These are phyloP conservation scores for Vitis labrusca DNA, from an alignment of 164 flowering plant genomes.

Conservation along the genomic window DNA sequence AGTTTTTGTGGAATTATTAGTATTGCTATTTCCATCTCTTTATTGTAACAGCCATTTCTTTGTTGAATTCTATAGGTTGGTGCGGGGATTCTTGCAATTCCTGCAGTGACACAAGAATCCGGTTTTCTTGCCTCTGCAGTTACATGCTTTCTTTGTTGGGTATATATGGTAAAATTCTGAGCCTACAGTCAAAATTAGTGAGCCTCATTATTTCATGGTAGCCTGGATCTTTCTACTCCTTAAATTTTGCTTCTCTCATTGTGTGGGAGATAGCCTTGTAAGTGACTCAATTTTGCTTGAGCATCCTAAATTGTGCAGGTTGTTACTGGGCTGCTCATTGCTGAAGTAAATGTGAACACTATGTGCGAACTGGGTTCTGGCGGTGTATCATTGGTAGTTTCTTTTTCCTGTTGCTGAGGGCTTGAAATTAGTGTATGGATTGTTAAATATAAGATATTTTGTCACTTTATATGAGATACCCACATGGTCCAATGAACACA, in stretches of 20 bases:
- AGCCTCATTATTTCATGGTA: not conserved
- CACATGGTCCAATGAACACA: too few species aligned
- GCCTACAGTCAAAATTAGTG: not conserved
- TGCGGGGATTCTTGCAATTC: slow-evolving; percentile 95
- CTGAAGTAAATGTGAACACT: slow-evolving; percentile 93
- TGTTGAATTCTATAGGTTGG: slow-evolving; percentile 53
- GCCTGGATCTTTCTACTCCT: not conserved
- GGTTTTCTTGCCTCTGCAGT: slow-evolving; percentile 92
- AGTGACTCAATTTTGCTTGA: not conserved
- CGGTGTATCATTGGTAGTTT: slow-evolving; percentile 86
- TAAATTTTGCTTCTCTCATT: not conserved
- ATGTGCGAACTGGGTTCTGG: slow-evolving; percentile 98
- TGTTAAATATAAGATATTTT: too few species aligned
- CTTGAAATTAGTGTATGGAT: not conserved
- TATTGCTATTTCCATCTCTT: not conserved
- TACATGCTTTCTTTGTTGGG: slow-evolving; percentile 77
- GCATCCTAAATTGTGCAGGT: slow-evolving; percentile 46
- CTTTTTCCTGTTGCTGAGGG: not conserved
- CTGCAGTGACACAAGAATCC: slow-evolving; percentile 95
- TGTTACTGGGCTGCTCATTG: slow-evolving; percentile 84
- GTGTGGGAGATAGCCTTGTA: not conserved
- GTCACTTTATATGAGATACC: too few species aligned
- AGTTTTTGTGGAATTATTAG: not conserved
- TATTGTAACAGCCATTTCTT: not conserved
- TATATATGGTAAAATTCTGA: slow-evolving; percentile 65